Percentiles rank a stretch among this genome's conserved stretches.
Conservation (phyloP, 179 eudicot genomes). For the Monotropa hypopitys region DNA sequence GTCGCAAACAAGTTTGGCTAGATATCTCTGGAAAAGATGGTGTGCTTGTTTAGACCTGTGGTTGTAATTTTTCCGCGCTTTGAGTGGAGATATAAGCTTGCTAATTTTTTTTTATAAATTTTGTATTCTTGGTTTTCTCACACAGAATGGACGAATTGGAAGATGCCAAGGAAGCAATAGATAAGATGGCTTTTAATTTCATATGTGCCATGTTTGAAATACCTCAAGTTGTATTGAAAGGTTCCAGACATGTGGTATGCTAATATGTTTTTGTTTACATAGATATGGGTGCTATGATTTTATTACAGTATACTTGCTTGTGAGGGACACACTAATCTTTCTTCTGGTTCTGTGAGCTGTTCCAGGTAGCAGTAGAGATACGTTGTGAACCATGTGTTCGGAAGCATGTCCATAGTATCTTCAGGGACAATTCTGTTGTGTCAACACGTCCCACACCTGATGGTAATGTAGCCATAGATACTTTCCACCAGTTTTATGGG, state of each 20-base stretch:
- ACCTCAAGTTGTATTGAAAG: conserved; percentile 73
- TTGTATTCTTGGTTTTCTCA: conserved; percentile 1
- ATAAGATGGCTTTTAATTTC: conserved; percentile 80
- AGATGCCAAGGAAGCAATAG: conserved; percentile 91
- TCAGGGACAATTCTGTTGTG: conserved; percentile 76
- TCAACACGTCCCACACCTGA: conserved; percentile 79
- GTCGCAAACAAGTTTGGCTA: conserved; percentile 84
- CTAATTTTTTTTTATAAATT: neutral
- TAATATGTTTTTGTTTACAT: neutral
- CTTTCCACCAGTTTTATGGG: conserved; percentile 73
- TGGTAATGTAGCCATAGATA: conserved; percentile 63
- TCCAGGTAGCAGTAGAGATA: conserved; percentile 91
- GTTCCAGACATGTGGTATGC: conserved; percentile 97
- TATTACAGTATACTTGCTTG: neutral
- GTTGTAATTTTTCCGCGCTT: neutral
- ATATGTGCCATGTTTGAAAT: conserved; percentile 78
- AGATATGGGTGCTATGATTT: neutral
- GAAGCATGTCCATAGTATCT: conserved; percentile 84
- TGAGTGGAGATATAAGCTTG: conserved; percentile 2
- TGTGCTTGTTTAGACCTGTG: conserved; percentile 9
- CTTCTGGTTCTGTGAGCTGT: conserved; percentile 4
- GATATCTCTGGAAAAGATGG: conserved; percentile 66
- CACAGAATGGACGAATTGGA: conserved; percentile 81
- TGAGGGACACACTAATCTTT: neutral
- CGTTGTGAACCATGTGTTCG: conserved; percentile 89